These are phyloP conservation scores for Pseudonitzschia multiseries DNA, from an alignment of 108 stramenopile genomes.

Conservation along the genomic window DNA sequence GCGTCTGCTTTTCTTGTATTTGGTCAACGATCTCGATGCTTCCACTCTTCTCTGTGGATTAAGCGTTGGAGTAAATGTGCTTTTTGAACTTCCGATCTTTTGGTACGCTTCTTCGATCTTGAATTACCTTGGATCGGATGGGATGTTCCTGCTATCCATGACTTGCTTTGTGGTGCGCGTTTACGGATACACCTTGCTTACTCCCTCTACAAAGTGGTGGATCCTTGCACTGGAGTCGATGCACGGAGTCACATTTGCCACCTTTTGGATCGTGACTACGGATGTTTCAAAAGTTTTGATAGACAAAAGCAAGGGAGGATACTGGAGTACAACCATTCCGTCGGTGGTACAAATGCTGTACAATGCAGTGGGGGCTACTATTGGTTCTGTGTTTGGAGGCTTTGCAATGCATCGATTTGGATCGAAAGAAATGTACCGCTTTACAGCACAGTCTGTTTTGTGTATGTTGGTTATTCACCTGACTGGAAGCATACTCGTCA, in stretches of 20 bases:
- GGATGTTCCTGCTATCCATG: conserved; percentile 38
- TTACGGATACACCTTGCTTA: conserved; percentile 43
- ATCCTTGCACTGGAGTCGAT: conserved; percentile 38
- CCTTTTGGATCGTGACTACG: conserved; percentile 40
- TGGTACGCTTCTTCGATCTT: conserved; percentile 39
- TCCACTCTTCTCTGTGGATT: conserved; percentile 38
- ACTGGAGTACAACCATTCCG: conserved; percentile 47
- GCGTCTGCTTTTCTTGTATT: conserved; percentile 39
- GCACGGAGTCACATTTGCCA: conserved; percentile 45
- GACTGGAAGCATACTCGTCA: conserved; percentile 23
- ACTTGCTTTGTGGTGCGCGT: conserved; percentile 36
- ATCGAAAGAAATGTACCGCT: conserved; percentile 41
- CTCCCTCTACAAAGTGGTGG: conserved; percentile 31
- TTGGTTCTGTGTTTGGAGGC: conserved; percentile 50
- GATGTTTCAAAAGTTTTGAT: conserved; percentile 39
- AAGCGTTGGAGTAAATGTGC: conserved; percentile 38
- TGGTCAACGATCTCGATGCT: conserved; percentile 44
- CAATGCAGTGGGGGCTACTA: conserved; percentile 38
- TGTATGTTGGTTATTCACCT: conserved; percentile 31
- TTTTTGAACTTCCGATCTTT: conserved; percentile 44
- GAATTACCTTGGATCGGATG: conserved; percentile 33
- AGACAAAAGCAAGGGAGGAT: conserved; percentile 30
- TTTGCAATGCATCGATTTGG: conserved; percentile 49
- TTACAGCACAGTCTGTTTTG: conserved; percentile 28
- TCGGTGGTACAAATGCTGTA: conserved; percentile 42